These are phyloP conservation scores for Cryptococcus sp. DNA, from an alignment of 1,284 basidiomycete species.

Conservation along the genomic window DNA sequence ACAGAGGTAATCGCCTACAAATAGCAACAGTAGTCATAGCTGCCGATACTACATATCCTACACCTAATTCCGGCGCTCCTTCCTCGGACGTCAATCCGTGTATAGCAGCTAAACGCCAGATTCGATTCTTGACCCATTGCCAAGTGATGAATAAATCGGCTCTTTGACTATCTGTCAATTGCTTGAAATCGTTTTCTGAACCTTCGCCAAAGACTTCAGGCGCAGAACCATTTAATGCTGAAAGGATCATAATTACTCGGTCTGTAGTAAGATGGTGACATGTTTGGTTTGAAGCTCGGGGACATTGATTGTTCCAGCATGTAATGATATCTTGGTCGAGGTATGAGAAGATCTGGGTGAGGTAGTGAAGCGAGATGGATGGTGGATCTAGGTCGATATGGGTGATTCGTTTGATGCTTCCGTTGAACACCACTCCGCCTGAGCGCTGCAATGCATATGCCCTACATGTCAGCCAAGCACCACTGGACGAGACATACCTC, in stretches of 20 bases:
- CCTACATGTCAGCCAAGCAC: slow-evolving; percentile 4
- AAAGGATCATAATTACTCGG: slow-evolving; percentile 9
- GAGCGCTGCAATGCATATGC: slow-evolving; percentile 24
- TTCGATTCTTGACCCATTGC: slow-evolving; percentile 33
- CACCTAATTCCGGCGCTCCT: slow-evolving; percentile 12
- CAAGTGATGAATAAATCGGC: slow-evolving; percentile 34
- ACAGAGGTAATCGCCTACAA: slow-evolving; percentile 14
- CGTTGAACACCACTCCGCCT: slow-evolving; percentile 20
- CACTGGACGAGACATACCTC: slow-evolving; percentile 11
- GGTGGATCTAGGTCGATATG: background rate
- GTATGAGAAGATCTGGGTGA: slow-evolving; percentile 25
- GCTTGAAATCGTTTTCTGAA: slow-evolving; percentile 6
- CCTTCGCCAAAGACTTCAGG: slow-evolving; percentile 21
- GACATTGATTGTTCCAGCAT: slow-evolving; percentile 28
- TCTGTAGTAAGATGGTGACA: slow-evolving; percentile 13
- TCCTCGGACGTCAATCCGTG: slow-evolving; percentile 20
- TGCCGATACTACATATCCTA: slow-evolving; percentile 24
- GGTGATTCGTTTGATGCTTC: slow-evolving; percentile 6
- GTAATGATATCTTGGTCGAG: slow-evolving; percentile 25
- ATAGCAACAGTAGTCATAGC: slow-evolving; percentile 21
- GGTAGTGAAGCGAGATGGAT: slow-evolving; percentile 12
- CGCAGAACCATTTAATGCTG: slow-evolving; percentile 9
- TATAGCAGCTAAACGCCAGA: slow-evolving; percentile 22
- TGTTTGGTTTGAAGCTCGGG: background rate
- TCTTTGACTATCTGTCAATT: slow-evolving; percentile 22